Evolutionary conservation across 768 basidiomycete species (phyloP), one percentile per base, ranked within the genome.

Genomic region (Chalciporus sphaerocephalus): DNA sequence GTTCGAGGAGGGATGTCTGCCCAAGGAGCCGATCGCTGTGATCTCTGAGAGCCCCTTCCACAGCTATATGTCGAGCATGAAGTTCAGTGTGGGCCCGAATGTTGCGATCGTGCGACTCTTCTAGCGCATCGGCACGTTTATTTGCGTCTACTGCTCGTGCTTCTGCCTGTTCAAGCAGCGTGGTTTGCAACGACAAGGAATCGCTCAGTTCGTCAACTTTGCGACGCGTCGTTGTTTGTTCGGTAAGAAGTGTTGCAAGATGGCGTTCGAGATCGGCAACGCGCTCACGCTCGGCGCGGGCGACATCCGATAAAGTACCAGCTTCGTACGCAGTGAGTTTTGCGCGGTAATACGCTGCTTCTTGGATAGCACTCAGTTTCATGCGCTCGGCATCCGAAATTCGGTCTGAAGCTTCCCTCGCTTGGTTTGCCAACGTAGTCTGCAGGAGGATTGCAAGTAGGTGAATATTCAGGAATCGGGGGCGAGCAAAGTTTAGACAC

Each of bases 321-420:
- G 78, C 69, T 62, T 98, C 96, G 40, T 91, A 68, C 0, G 95
- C 92, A 3, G 83, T 78, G n/a, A 95, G 71, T 68, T 98, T 97
- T 38, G 94, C 90, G 40, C 94, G 90, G 62, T 93, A 96, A 69
- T 87, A 97, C 1, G 93, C 91, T 2, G 94, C 88, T 67, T 99
- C 96, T 65, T 98, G 91, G 7, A 88, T 68, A 1, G 96, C 96
- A 34, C 79, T 83, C 6, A 74, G 64, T 50, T 86, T 85, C 51
- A 82, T 67, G 40, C 87, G 80, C 52, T 94, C 91, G 0, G 89
- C 86, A 42, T 92, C 87, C 4, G 80, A 74, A 9, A 96, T 65
- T 32, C 82, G 83, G 34, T 89, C 84, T 3, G 92, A 91, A 2
- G 85, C 79, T 41, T 75, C 74, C 36, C 76, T 81, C 1, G 89